A percentile compares a stretch with the other conserved stretches of the same genome.
Evolutionary conservation across 2,329 filamentous ascomycete species (phyloP).

Genomic region (Pseudogymnoascus sp.): DNA sequence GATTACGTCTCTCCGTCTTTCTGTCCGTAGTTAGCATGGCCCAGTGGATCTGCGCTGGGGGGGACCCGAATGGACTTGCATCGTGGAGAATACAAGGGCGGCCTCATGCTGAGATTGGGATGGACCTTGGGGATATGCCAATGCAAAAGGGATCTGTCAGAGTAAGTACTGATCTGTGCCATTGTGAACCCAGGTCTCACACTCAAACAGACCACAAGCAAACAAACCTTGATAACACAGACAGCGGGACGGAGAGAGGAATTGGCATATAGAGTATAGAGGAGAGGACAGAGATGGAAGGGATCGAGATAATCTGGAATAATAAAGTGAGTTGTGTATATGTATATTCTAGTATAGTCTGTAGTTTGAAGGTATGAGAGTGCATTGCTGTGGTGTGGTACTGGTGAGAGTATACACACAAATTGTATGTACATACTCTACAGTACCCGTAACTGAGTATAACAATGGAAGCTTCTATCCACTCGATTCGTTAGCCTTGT

Average conservation of each 20-base stretch:
- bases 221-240: slow-evolving; percentile 1
- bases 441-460: background rate
- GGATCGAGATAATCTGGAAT: slow-evolving; percentile 2
- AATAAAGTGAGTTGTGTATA: background rate
- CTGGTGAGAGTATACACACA: background rate
- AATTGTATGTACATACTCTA: background rate
- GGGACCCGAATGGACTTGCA: background rate
- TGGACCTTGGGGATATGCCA: background rate
- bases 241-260: background rate
- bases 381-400: background rate
- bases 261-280: background rate
- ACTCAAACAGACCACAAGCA: background rate
- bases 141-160: background rate
- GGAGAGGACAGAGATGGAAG: background rate
- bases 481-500: background rate
- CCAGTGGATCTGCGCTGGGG: background rate
- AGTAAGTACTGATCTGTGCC: background rate
- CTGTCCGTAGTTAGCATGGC: background rate
- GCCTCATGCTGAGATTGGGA: background rate
- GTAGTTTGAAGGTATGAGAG: background rate
- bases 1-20: background rate
- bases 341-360: background rate
- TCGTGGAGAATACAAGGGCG: background rate
- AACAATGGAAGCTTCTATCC: slow-evolving; percentile 2
- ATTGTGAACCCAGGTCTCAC: background rate